These are phyloP conservation scores for Cytauxzoon felis DNA, from an alignment of 169 alveolate species.

Conservation along the genomic window DNA sequence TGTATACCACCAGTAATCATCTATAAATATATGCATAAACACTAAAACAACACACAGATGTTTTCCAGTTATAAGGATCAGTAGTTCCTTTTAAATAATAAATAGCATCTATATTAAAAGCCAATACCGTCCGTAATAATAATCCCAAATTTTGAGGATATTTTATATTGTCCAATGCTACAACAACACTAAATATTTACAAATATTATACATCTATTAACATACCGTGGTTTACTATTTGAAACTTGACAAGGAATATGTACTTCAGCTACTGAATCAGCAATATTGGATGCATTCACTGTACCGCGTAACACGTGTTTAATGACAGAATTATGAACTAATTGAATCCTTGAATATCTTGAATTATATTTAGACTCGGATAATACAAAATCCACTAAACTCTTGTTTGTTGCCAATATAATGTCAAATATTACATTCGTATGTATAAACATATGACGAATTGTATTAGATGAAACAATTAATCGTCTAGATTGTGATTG, in stretches of 20 bases:
- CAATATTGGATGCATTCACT: background rate
- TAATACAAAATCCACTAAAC: conserved; percentile 16
- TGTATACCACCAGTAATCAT: conserved; percentile 68
- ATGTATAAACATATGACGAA: conserved; percentile 38
- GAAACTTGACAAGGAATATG: conserved; percentile 12
- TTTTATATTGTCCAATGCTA: conserved; percentile 70
- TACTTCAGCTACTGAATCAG: conserved; percentile 52
- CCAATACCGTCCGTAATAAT: conserved; percentile 62
- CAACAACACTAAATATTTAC: conserved; percentile 24
- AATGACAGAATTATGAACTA: conserved; percentile 18
- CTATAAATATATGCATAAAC: background rate
- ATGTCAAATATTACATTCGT: conserved; percentile 19
- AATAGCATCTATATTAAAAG: conserved; percentile 65
- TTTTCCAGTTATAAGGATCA: conserved; percentile 74
- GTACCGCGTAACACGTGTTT: conserved; percentile 51
- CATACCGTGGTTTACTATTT: conserved; percentile 27
- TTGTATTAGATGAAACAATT: conserved; percentile 16
- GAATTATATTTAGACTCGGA: background rate
- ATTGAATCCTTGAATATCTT: conserved; percentile 35
- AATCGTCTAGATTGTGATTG: conserved; percentile 16
- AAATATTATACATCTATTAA: background rate
- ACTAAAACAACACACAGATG: conserved; percentile 21
- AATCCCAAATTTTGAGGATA: conserved; percentile 72
- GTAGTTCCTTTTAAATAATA: conserved; percentile 66
- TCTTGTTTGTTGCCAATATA: conserved; percentile 26